Base-by-base conservation (phyloP, 2,329 filamentous ascomycete genomes). In the Cladophialophora bantiana region DNA sequence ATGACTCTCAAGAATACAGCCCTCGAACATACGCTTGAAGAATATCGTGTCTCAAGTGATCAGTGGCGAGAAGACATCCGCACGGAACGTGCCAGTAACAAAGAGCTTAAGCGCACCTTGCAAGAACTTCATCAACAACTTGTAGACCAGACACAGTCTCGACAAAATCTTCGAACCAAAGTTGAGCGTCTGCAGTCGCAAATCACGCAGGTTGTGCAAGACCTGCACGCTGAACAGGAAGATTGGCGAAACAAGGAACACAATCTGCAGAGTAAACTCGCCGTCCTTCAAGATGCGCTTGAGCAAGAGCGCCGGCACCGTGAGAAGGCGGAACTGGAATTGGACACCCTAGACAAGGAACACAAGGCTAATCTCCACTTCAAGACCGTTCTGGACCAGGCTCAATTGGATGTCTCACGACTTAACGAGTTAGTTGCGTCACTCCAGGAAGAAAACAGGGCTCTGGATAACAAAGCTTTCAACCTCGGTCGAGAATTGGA, bases 121-220 rank as follows among this genome's bases (percentile, higher is more conserved):
- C 68, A 67, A 31, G 55, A 67, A 32, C 84, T 97, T 63, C 88
- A 89, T 68, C 86, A 86, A 54, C 93, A 96, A 75, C 87, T 95
- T 50, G 89, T 95, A 74, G 94, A 97, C 80, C 94, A 93, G 74
- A 89, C 94, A 75, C 88, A 90, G 70, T 86, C 96, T 66, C 90
- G 93, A 65, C 92, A 97, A 76, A 88, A 85, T 68, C 94, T 96
- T 86, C 90, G 93, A 71, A 83, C 84, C 76, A 96, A 95, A 78
- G 91, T 97, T 74, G 88, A 94, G 73, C 88, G 88, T 67, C 83
- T 99, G 45, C 94, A 98, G 78, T 87, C 93, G 70, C 93, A 97
- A 73, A 94, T 98, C 90, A 86, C 89, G 36, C 84, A 84, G 64
- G 91, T 93, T 57, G 89, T 92, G 61, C 88, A 88, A 55, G 90